Evolutionary conservation across 768 basidiomycete genomes (phyloP).

Genomic region (Phylloporus scabripes): DNA sequence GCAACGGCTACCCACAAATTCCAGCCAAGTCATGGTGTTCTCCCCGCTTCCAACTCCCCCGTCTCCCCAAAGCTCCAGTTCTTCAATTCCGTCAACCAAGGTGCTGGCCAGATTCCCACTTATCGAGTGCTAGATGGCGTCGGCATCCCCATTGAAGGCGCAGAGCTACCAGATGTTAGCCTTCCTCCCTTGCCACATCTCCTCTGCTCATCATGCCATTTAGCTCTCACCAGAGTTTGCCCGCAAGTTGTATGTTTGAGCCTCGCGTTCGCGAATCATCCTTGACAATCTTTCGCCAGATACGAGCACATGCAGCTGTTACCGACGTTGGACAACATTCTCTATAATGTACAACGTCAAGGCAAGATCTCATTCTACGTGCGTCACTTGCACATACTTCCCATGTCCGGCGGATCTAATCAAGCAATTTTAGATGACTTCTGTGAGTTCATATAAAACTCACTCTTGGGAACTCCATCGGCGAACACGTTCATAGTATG

Average conservation of each 20-base stretch:
- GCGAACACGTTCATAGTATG: conserved; percentile 45
- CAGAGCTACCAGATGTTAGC: conserved; percentile 68
- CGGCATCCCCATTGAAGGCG: conserved; percentile 68
- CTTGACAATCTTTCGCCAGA: conserved; percentile 27
- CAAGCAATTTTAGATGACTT: conserved; percentile 57
- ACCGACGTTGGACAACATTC: conserved; percentile 79
- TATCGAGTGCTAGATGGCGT: conserved; percentile 81
- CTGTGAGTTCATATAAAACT: conserved; percentile 45
- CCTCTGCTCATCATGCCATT: conserved; percentile 6
- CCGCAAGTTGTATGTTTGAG: conserved; percentile 46
- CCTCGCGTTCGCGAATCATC: background rate
- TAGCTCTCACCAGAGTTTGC: conserved; percentile 69
- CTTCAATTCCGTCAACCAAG: conserved; percentile 70
- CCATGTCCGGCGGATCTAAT: conserved; percentile 3
- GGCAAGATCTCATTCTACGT: conserved; percentile 92
- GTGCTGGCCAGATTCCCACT: conserved; percentile 68
- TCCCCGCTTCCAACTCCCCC: conserved; percentile 49
- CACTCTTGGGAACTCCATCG: background rate
- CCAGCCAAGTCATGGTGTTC: conserved; percentile 26
- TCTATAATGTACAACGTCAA: conserved; percentile 91
- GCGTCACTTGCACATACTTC: conserved; percentile 25
- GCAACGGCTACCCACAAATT: conserved; percentile 12
- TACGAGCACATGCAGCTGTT: conserved; percentile 78
- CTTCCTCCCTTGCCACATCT: background rate
- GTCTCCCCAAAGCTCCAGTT: conserved; percentile 68